Evolutionary conservation across 2,329 filamentous ascomycete genomes (phyloP).

Genomic region (Dactylonectria macrodidyma): DNA sequence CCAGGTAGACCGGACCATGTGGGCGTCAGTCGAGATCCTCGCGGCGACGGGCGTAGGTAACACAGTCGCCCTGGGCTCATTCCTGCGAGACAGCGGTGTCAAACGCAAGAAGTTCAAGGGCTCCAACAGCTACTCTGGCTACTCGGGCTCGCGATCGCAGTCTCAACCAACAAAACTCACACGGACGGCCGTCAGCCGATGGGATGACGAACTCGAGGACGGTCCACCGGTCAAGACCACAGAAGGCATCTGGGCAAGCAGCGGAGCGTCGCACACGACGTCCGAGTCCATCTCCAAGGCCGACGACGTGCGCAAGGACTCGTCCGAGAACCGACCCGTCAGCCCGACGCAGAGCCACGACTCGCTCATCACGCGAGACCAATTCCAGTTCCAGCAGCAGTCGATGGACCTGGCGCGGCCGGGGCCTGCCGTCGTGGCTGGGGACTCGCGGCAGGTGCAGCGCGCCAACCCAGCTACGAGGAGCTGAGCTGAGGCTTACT

Average conservation of each 20-base stretch:
- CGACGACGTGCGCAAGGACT: conserved; percentile 36
- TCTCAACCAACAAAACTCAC: conserved; percentile 41
- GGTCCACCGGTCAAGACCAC: conserved; percentile 38
- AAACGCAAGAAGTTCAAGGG: conserved; percentile 88
- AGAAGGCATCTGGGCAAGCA: conserved; percentile 45
- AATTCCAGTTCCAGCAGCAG: conserved; percentile 15
- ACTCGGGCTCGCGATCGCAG: conserved; percentile 45
- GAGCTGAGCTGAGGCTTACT: not conserved
- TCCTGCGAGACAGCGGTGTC: conserved; percentile 86
- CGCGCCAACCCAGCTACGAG: conserved; percentile 19
- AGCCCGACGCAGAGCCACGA: conserved; percentile 50
- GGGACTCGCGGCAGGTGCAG: conserved; percentile 35
- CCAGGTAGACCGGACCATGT: conserved; percentile 87
- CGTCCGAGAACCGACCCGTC: conserved; percentile 28
- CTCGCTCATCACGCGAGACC: conserved; percentile 45
- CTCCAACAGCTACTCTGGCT: conserved; percentile 56
- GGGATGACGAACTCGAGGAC: conserved; percentile 45
- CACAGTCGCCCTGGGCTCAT: conserved; percentile 88
- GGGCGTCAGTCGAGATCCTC: conserved; percentile 89
- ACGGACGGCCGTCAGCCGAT: conserved; percentile 40
- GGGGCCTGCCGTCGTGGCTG: conserved; percentile 36
- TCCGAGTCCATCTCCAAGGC: conserved; percentile 39
- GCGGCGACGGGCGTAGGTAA: conserved; percentile 89
- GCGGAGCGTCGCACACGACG: conserved; percentile 38
- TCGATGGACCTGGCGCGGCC: conserved; percentile 37